Conservation (phyloP, 805 yeast genomes). For the Cephaloascus albidus region DNA sequence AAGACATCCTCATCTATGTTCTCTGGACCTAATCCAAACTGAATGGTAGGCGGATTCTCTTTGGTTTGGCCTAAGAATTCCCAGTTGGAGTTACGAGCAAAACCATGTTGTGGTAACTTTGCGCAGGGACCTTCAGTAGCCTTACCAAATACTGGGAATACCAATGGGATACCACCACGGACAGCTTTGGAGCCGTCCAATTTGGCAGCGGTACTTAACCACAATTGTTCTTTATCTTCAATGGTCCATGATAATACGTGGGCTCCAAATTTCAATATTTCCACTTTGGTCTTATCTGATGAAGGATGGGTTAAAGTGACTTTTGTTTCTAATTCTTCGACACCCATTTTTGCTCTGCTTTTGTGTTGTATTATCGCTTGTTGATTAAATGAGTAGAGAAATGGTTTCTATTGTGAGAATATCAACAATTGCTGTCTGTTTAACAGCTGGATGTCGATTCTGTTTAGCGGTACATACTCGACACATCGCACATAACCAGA, state of each 20-base stretch:
- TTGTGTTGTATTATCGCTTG: too few relatives aligned
- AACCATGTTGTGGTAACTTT: slow-evolving; percentile 89
- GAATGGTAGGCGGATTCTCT: slow-evolving; percentile 66
- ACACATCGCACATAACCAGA: too few relatives aligned
- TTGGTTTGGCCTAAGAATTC: slow-evolving; percentile 84
- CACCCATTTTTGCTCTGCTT: slow-evolving; percentile 46
- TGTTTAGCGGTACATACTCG: too few relatives aligned
- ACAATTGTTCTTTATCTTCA: slow-evolving; percentile 68
- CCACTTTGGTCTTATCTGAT: slow-evolving; percentile 44
- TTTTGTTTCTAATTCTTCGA: slow-evolving; percentile 55
- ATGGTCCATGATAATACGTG: slow-evolving; percentile 77
- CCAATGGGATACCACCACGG: slow-evolving; percentile 95
- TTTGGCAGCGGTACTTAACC: slow-evolving; percentile 71
- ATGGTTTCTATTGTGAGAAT: too few relatives aligned
- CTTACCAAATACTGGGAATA: slow-evolving; percentile 90
- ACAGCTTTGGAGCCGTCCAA: slow-evolving; percentile 91
- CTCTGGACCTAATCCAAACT: slow-evolving; percentile 88
- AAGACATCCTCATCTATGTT: slow-evolving; percentile 54
- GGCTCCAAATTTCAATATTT: slow-evolving; percentile 81
- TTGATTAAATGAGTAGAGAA: too few relatives aligned
- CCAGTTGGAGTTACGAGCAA: slow-evolving; percentile 88
- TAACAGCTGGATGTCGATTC: too few relatives aligned
- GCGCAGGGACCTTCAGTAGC: slow-evolving; percentile 48
- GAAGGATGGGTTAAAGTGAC: slow-evolving; percentile 53
- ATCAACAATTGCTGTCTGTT: too few relatives aligned